phyloP scores from a whole-genome alignment of 2,329 filamentous ascomycete species.

The Clonostachys rosea region DNA sequence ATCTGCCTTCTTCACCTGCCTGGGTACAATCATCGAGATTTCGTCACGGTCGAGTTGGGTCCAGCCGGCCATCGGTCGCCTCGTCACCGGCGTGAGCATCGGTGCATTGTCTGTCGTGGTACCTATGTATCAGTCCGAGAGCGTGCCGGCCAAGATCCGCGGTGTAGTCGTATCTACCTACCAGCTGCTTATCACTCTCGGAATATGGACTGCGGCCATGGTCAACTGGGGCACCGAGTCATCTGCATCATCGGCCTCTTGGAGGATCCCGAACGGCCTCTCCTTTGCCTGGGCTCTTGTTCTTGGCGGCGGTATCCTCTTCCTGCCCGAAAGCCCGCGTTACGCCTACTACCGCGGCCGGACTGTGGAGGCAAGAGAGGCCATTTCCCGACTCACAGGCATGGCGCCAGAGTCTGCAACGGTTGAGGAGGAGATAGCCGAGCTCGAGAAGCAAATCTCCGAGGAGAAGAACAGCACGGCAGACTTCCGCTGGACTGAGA shows the following conservation, averaged over 20 bases:
- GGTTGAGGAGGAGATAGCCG: slow-evolving; percentile 42
- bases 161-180: slow-evolving; percentile 60
- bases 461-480: slow-evolving; percentile 37
- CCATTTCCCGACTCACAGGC: slow-evolving; percentile 42
- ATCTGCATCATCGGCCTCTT: slow-evolving; percentile 41
- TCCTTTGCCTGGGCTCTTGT: slow-evolving; percentile 50
- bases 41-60: slow-evolving; percentile 52
- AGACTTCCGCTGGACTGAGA: slow-evolving; percentile 49
- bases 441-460: slow-evolving; percentile 45
- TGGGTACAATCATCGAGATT: slow-evolving; percentile 62
- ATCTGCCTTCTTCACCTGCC: slow-evolving; percentile 57
- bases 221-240: slow-evolving; percentile 57
- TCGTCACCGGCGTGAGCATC: slow-evolving; percentile 63
- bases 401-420: slow-evolving; percentile 27
- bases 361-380: slow-evolving; percentile 21
- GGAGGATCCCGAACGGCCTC: slow-evolving; percentile 59
- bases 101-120: slow-evolving; percentile 60
- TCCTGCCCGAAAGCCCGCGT: slow-evolving; percentile 40
- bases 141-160: slow-evolving; percentile 58
- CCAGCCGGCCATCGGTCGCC: slow-evolving; percentile 60
- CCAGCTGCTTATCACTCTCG: slow-evolving; percentile 66
- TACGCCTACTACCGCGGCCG: slow-evolving; percentile 29
- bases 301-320: slow-evolving; percentile 42
- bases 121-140: slow-evolving; percentile 67
- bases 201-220: slow-evolving; percentile 56